A percentile compares a stretch with the other conserved stretches of the same genome.
These are phyloP conservation scores for Cytospora mali DNA, from an alignment of 2,329 filamentous ascomycete genomes.

Conservation along the genomic window DNA sequence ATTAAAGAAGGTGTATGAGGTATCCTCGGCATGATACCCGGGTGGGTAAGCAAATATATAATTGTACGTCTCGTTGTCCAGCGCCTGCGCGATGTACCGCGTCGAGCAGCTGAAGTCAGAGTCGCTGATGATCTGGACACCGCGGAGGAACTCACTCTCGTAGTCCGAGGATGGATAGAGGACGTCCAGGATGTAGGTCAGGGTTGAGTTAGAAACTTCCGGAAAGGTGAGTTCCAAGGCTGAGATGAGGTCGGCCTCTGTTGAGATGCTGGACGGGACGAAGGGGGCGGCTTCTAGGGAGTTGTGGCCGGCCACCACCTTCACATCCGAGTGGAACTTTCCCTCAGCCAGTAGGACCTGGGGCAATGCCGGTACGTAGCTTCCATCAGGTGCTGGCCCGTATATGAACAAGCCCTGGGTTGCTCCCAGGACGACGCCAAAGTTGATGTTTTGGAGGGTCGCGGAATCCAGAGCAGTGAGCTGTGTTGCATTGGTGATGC, in stretches of 20 bases:
- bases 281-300: constrained; percentile 51
- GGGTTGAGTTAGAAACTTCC: constrained; percentile 28
- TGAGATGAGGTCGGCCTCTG: constrained; percentile 41
- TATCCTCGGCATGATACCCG: constrained; percentile 55
- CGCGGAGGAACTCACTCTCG: constrained; percentile 46
- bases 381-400: constrained; percentile 37
- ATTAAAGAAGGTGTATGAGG: constrained; percentile 56
- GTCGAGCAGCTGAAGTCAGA: constrained; percentile 53
- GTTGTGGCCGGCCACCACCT: constrained; percentile 47
- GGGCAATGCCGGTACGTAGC: constrained; percentile 35
- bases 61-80: constrained; percentile 48
- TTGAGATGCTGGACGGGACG: constrained; percentile 45
- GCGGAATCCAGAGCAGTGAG: constrained; percentile 31
- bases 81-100: constrained; percentile 50
- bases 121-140: constrained; percentile 46
- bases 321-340: constrained; percentile 43
- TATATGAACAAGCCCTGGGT: constrained; percentile 36
- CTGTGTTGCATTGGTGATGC: constrained; percentile 36
- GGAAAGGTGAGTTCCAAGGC: constrained; percentile 39
- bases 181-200: constrained; percentile 48
- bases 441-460: constrained; percentile 32
- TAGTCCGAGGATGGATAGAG: constrained; percentile 44
- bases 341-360: constrained; percentile 34
- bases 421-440: constrained; percentile 31
- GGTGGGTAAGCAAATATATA: constrained; percentile 58